These are phyloP conservation scores for Astragalus glycyphyllos DNA, from an alignment of 306 rosid species.

Conservation along the genomic window DNA sequence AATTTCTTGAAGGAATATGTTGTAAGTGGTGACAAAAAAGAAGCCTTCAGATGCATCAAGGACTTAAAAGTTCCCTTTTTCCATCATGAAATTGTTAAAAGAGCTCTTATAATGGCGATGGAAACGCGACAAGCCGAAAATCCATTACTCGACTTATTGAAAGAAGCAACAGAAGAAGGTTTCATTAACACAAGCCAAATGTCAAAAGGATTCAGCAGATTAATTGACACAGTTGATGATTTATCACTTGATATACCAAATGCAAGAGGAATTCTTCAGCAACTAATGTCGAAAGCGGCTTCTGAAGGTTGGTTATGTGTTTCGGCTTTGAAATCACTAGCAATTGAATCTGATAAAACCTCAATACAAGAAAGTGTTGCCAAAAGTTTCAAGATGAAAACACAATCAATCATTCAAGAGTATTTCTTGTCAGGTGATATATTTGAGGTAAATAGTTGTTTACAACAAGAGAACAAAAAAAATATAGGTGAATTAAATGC, in stretches of 20 bases:
- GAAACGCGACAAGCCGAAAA: slow-evolving; percentile 68
- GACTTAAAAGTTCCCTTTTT: slow-evolving; percentile 76
- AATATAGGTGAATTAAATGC: slow-evolving; percentile 56
- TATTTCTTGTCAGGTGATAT: slow-evolving; percentile 75
- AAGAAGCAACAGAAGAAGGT: slow-evolving; percentile 75
- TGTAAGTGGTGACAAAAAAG: slow-evolving; percentile 74
- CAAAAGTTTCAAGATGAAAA: slow-evolving; percentile 61
- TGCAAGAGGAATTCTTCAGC: slow-evolving; percentile 56
- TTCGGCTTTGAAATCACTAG: slow-evolving; percentile 65
- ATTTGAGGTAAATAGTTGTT: slow-evolving; percentile 56
- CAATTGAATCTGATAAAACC: slow-evolving; percentile 49
- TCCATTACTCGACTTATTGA: slow-evolving; percentile 60
- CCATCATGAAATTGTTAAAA: slow-evolving; percentile 70
- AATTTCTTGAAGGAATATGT: slow-evolving; percentile 68
- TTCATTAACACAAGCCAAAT: slow-evolving; percentile 71
- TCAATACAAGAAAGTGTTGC: slow-evolving; percentile 53
- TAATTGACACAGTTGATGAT: slow-evolving; percentile 70
- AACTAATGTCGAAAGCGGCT: slow-evolving; percentile 66
- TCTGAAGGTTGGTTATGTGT: slow-evolving; percentile 84
- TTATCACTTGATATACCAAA: slow-evolving; percentile 77
- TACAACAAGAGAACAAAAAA: slow-evolving; percentile 56
- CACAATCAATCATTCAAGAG: slow-evolving; percentile 67
- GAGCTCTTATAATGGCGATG: slow-evolving; percentile 81
- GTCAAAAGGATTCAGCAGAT: slow-evolving; percentile 65
- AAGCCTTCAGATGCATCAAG: slow-evolving; percentile 72